Percentiles rank a stretch among this genome's conserved stretches.
These are phyloP conservation scores for Tylopilus felleus DNA, from an alignment of 768 basidiomycete genomes.

Conservation along the genomic window DNA sequence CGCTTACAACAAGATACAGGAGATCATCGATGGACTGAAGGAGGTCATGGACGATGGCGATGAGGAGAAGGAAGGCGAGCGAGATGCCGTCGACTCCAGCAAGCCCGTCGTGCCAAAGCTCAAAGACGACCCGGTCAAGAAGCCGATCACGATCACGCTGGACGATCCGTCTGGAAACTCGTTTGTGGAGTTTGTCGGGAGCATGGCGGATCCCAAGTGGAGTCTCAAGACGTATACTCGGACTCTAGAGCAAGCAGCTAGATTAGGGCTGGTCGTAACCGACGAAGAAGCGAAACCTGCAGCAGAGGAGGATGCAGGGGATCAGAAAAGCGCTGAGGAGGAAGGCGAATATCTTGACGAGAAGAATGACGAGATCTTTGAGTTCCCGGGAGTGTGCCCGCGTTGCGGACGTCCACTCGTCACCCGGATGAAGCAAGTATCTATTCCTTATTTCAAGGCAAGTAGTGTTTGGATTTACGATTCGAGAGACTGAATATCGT, in stretches of 20 bases:
- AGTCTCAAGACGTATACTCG: conserved; percentile 78
- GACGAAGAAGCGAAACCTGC: conserved; percentile 35
- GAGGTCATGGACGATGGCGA: conserved; percentile 63
- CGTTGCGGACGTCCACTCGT: conserved; percentile 80
- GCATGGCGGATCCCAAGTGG: conserved; percentile 93
- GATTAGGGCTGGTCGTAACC: conserved; percentile 64
- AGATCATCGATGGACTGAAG: conserved; percentile 62
- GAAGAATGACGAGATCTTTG: conserved; percentile 80
- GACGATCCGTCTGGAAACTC: conserved; percentile 96
- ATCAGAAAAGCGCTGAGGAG: conserved; percentile 9
- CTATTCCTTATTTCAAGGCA: conserved; percentile 97
- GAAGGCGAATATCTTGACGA: conserved; percentile 30
- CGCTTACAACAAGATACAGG: conserved; percentile 70
- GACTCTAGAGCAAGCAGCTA: conserved; percentile 74
- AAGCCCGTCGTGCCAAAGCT: conserved; percentile 31
- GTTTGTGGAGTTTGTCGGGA: conserved; percentile 88
- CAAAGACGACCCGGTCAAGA: conserved; percentile 53
- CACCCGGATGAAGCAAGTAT: conserved; percentile 94
- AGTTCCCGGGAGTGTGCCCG: conserved; percentile 85
- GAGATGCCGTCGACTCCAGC: conserved; percentile 16
- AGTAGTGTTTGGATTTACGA: not conserved
- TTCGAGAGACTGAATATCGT: not conserved
- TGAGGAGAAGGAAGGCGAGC: conserved; percentile 42
- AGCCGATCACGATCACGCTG: conserved; percentile 74
- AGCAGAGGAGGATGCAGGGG: not conserved